Evolutionary conservation across 208 protist genomes (phyloP), one percentile per base, ranked within the genome.

Genomic region (Strigomonas galati): DNA sequence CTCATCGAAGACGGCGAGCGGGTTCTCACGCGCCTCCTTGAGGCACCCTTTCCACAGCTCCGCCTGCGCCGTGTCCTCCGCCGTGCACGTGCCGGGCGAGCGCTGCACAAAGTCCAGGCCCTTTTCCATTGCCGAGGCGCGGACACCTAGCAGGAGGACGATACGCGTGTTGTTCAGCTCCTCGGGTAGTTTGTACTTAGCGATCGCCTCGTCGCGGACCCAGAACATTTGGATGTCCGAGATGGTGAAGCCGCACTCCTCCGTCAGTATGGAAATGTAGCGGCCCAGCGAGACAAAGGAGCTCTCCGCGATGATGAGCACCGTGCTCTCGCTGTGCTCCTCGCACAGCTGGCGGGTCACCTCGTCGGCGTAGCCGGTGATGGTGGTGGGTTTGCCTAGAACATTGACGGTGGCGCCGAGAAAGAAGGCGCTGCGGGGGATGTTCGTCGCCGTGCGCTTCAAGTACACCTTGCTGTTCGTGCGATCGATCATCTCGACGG

Each of bases 221-320:
- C 81, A 89, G 10, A 68, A 66, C 85, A 92, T 92, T 69, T 93
- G 85, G 46, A 91, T 66, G 52, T 81, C 54, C 1, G 63, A 63
- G 23, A 92, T 69, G 6, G 74, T 84, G 68, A 92, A 90, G 51
- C 81, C 77, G 56, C 84, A 92, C 74, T 96, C 87, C 76, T 93
- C 85, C 19, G 78, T 77, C 9, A 93, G 69, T 23, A 96, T 85
- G 6, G 85, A 71, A 26, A 96, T 60, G 72, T 75, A 89, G 46
- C 75, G 81, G 14, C 90, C 90, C 0, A 96, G 65, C 0, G 52
- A 63, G 12, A 69, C 32, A 10, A 93, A 81, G 26, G 77, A 65
- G 7, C 62, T 37, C 46, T 93, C 85, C n/a, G 76, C 78, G 9
- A 95, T 74, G 21, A 95, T 17, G 0, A 93, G 32, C 7, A 78